Base-by-base conservation (phyloP, 345 rosid genomes). In the Rhodomyrtus tomentosa region DNA sequence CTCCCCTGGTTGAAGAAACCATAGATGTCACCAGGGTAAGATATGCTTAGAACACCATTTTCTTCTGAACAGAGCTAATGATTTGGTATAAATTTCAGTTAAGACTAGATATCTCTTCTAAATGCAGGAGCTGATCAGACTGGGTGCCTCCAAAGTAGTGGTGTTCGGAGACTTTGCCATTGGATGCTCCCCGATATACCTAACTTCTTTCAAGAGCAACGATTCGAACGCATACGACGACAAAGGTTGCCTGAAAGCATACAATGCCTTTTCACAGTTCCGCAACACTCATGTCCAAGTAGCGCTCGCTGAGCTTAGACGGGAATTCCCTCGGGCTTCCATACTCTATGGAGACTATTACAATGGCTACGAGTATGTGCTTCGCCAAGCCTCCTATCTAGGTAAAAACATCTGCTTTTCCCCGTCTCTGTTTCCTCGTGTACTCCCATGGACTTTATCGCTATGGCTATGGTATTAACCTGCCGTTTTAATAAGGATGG, bases 331-430 rank as follows among this genome's bases (percentile, higher is more conserved):
- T 59, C 55, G 45, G 8, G 86, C 76, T 1, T 55, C 81, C 82
- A 84, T 84, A 12, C 49, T 81, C 36, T 86, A 84, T 21, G 88
- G 86, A 10, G 88, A 86, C 68, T 86, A 84, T 82, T 86, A 84
- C 74, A 82, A 82, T 42, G 88, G 86, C 22, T 86, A 79, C 27
- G 29, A n/a, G 55, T 51, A 68, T 4, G 83, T 86, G 50, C 84
- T 83, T 21, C 74, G 42, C 81, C 55, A 5, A 36, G 87, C 84
- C 49, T 42, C 55, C 32, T 3, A 10, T 40, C 68, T 80, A n/a
- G 79, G 82, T 21, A 27, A 84, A 81, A 42, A 50, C n/a, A 36
- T 50, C 83, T 18, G n/a, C n/a, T 54, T 54, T 54, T 38, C 49
- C 2, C 50, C 82, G 7, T 48, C 53, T 45, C 24, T 15, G 74